These are phyloP conservation scores for Ceratocystis cacaofunesta DNA, from an alignment of 2,329 filamentous ascomycete species.

Conservation along the genomic window DNA sequence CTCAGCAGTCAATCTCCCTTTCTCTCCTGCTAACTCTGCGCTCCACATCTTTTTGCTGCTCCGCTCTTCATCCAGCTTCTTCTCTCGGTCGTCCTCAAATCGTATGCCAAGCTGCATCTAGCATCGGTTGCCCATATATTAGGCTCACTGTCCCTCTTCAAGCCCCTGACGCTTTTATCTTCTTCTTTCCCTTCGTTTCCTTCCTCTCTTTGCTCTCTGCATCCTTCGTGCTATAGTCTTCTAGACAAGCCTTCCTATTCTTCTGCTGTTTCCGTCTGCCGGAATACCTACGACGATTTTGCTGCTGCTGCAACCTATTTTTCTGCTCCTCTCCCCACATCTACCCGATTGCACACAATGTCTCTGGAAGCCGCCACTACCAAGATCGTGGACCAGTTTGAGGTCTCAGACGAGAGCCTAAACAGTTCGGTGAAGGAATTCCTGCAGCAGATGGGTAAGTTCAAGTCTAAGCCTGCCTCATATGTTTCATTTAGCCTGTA, in stretches of 20 bases:
- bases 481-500: background rate
- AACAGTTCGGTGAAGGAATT: conserved; percentile 75
- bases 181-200: conserved; percentile 18
- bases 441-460: conserved; percentile 61
- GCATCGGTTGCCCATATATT: conserved; percentile 26
- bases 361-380: conserved; percentile 55
- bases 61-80: conserved; percentile 19
- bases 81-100: conserved; percentile 19
- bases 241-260: conserved; percentile 16
- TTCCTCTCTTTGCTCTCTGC: conserved; percentile 18
- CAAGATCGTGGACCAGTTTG: conserved; percentile 71
- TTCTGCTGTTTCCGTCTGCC: conserved; percentile 36
- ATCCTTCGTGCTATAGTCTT: conserved; percentile 8
- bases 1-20: background rate
- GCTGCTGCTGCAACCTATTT: conserved; percentile 24
- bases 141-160: conserved; percentile 16
- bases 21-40: conserved; percentile 24
- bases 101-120: conserved; percentile 20
- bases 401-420: conserved; percentile 63
- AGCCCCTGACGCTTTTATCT: conserved; percentile 11
- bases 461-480: too few species aligned
- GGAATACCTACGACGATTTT: conserved; percentile 24
- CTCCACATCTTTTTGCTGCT: conserved; percentile 26
- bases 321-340: conserved; percentile 38
- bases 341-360: conserved; percentile 41